These are phyloP conservation scores for Sphagnum contortum DNA, from an alignment of 225 moss, liverwort and hornwort species.

Conservation along the genomic window DNA sequence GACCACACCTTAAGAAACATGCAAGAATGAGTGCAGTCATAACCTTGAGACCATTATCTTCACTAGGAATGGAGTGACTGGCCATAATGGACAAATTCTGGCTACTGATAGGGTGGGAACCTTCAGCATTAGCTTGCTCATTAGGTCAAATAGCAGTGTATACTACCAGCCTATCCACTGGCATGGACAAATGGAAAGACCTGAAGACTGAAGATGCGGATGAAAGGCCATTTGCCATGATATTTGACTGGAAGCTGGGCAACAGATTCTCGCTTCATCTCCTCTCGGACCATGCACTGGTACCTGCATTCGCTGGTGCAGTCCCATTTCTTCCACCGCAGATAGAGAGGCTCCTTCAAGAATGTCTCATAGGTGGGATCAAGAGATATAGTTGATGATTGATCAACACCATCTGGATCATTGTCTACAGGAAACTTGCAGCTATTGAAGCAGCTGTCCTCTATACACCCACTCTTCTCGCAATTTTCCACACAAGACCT, in stretches of 20 bases:
- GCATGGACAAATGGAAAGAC: slow-evolving; percentile 4
- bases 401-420: slow-evolving; percentile 38
- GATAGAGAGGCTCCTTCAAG: slow-evolving; percentile 42
- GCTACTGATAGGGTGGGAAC: too few species aligned
- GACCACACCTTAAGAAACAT: too few species aligned
- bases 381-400: slow-evolving; percentile 24
- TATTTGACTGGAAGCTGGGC: slow-evolving; percentile 39
- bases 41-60: too few species aligned
- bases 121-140: too few species aligned
- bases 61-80: too few species aligned
- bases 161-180: too few species aligned
- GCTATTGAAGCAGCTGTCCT: slow-evolving; percentile 41
- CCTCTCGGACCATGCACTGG: slow-evolving; percentile 54
- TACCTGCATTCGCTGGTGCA: slow-evolving; percentile 58
- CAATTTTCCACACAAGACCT: slow-evolving; percentile 37
- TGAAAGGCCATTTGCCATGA: slow-evolving; percentile 56
- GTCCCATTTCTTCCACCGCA: slow-evolving; percentile 62
- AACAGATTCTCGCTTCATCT: slow-evolving; percentile 10
- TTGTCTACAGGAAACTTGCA: slow-evolving; percentile 39
- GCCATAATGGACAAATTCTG: too few species aligned
- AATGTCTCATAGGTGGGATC: slow-evolving; percentile 45
- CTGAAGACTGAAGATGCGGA: slow-evolving; percentile 54
- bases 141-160: too few species aligned
- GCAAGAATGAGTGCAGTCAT: too few species aligned
- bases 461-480: slow-evolving; percentile 46